Evolutionary conservation across 1,284 basidiomycete genomes (phyloP).

Genomic region (Kalmanozyma brasiliensis): DNA sequence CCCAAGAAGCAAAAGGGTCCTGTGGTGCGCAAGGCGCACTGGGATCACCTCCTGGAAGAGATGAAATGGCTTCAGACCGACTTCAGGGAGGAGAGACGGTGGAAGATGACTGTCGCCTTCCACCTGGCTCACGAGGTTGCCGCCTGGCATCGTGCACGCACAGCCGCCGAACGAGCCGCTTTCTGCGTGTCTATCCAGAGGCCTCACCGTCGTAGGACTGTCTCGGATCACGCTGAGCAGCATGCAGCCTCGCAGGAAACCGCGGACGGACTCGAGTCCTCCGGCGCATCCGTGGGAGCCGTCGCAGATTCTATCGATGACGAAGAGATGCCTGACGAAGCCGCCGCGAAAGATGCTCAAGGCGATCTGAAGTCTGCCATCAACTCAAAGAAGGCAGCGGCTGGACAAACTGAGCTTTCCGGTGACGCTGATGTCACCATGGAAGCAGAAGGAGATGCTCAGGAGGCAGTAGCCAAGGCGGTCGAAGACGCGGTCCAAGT

Average conservation of each 20-base stretch:
- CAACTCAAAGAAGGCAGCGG: conserved; percentile 1
- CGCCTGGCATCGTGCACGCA: conserved; percentile 84
- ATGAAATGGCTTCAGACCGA: conserved; percentile 99
- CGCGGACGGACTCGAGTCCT: neutral
- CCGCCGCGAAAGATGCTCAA: neutral
- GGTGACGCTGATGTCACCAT: conserved; percentile 21
- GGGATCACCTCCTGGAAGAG: conserved; percentile 96
- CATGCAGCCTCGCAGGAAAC: conserved; percentile 12
- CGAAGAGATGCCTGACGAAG: conserved; percentile 28
- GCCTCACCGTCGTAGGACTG: conserved; percentile 23
- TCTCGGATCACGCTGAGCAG: conserved; percentile 38
- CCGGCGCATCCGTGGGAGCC: conserved; percentile 1
- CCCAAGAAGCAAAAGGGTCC: conserved; percentile 92
- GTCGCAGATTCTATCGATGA: conserved; percentile 7
- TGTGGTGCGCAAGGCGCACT: conserved; percentile 84
- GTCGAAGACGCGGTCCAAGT: conserved; percentile 53
- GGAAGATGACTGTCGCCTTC: conserved; percentile 89
- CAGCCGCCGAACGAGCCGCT: conserved; percentile 75
- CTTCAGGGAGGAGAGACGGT: conserved; percentile 90
- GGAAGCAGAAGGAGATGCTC: conserved; percentile 56
- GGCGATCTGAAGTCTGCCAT: neutral
- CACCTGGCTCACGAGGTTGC: conserved; percentile 84
- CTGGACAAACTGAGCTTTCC: neutral
- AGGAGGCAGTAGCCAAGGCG: conserved; percentile 52
- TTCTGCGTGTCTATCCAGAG: conserved; percentile 71